A percentile compares a stretch with the other conserved stretches of the same genome.
Conservation (phyloP, 2,329 filamentous ascomycete genomes). For the Plenodomus lindquistii region DNA sequence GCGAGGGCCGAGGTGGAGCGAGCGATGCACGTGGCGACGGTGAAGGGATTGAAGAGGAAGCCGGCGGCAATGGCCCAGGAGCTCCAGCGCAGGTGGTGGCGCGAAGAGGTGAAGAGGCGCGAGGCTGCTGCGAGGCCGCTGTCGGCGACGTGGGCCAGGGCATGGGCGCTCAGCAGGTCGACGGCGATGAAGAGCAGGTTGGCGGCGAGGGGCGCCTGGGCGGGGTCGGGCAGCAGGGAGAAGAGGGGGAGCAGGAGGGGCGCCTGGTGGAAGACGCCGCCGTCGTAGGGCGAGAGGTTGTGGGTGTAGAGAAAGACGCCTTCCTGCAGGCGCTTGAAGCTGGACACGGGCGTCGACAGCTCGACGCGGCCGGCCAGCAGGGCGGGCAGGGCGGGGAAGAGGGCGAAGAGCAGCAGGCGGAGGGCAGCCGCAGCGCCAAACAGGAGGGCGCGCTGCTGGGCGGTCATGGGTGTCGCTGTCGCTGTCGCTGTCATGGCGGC, state of each 20-base stretch:
- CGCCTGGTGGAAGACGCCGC: slow-evolving; percentile 77
- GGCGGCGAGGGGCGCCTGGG: slow-evolving; percentile 70
- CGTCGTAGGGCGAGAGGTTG: slow-evolving; percentile 96
- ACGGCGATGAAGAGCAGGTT: slow-evolving; percentile 78
- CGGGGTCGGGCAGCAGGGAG: slow-evolving; percentile 76
- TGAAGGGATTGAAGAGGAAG: slow-evolving; percentile 94
- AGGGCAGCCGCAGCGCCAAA: slow-evolving; percentile 77
- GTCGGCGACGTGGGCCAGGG: slow-evolving; percentile 76
- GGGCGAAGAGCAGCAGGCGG: slow-evolving; percentile 76
- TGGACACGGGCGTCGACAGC: slow-evolving; percentile 94
- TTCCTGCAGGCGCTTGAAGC: slow-evolving; percentile 98
- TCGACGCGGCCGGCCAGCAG: slow-evolving; percentile 90
- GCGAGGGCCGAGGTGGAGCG: slow-evolving; percentile 89
- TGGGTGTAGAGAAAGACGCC: slow-evolving; percentile 94
- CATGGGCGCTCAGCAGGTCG: slow-evolving; percentile 81
- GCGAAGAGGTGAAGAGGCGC: slow-evolving; percentile 75
- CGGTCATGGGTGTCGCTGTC: slow-evolving; percentile 57
- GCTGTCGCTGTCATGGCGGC: too few species aligned
- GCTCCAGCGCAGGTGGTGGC: slow-evolving; percentile 74
- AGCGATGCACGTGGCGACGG: slow-evolving; percentile 85
- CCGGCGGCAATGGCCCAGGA: slow-evolving; percentile 77
- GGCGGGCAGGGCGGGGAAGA: slow-evolving; percentile 82
- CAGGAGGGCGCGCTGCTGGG: slow-evolving; percentile 64
- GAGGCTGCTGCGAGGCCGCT: slow-evolving; percentile 78
- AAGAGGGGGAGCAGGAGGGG: slow-evolving; percentile 91